These are phyloP conservation scores for Chytriomyces sp. DNA, from an alignment of 192 early-diverging fungal species.

Conservation along the genomic window DNA sequence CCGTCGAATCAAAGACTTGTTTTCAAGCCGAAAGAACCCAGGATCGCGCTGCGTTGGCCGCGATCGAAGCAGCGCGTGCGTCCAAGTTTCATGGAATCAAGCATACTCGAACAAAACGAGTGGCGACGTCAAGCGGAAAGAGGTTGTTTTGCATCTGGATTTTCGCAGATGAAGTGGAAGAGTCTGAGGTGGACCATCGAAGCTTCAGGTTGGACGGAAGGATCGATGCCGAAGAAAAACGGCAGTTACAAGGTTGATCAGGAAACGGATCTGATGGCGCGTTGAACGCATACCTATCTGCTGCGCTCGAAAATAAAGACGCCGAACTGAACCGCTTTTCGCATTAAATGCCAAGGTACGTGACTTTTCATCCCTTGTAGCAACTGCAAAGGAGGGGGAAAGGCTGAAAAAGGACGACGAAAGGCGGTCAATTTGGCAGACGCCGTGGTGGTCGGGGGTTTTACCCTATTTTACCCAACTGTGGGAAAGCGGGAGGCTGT, in stretches of 20 bases:
- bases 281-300: not conserved
- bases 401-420: not conserved
- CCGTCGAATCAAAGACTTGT: too few species aligned
- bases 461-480: not conserved
- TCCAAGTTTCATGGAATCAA: not conserved
- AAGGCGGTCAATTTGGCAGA: conserved; percentile 3
- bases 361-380: not conserved
- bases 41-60: not conserved
- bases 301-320: not conserved
- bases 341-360: not conserved
- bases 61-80: not conserved
- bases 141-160: not conserved
- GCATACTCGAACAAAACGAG: not conserved
- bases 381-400: not conserved
- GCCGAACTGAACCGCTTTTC: not conserved
- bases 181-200: not conserved
- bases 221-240: not conserved
- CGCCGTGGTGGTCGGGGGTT: conserved; percentile 1
- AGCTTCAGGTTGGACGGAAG: not conserved
- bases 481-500: not conserved
- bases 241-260: not conserved
- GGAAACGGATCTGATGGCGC: conserved; percentile 1
- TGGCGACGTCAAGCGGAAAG: not conserved
- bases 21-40: not conserved
- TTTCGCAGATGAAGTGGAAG: not conserved